A percentile compares a stretch with the other conserved stretches of the same genome.
Conservation (phyloP, 1,139 yeast genomes). For the Candida sanyaensis region DNA sequence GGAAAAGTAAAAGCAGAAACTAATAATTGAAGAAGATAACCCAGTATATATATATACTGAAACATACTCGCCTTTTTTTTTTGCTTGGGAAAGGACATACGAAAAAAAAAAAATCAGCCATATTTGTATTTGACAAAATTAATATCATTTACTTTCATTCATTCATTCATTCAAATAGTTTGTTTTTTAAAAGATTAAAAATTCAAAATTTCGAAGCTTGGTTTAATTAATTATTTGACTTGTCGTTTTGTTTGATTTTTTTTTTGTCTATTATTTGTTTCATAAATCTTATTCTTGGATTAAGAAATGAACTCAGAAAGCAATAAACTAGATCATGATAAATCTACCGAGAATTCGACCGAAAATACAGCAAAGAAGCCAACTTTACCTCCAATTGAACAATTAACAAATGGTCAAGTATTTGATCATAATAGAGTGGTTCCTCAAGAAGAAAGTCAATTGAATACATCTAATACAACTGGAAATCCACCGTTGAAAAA, state of each 20-base stretch:
- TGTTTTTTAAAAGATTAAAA: too few relatives aligned
- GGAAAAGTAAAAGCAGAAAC: too few relatives aligned
- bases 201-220: too few relatives aligned
- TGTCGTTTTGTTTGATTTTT: neutral
- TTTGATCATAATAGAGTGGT: neutral
- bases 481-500: neutral
- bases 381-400: conserved; percentile 9
- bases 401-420: conserved; percentile 5
- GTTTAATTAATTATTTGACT: neutral
- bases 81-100: too few relatives aligned
- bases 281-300: neutral
- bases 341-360: neutral
- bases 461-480: neutral
- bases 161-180: too few relatives aligned
- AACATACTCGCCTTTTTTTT: too few relatives aligned
- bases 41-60: too few relatives aligned
- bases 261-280: neutral
- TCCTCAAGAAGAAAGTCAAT: neutral
- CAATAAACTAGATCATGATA: neutral
- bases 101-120: too few relatives aligned
- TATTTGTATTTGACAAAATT: too few relatives aligned
- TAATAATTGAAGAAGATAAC: too few relatives aligned
- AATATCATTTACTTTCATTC: too few relatives aligned
- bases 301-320: neutral
- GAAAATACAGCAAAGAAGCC: neutral